phyloP scores from a whole-genome alignment of 345 rosid genomes.

The Brassica carinata region DNA sequence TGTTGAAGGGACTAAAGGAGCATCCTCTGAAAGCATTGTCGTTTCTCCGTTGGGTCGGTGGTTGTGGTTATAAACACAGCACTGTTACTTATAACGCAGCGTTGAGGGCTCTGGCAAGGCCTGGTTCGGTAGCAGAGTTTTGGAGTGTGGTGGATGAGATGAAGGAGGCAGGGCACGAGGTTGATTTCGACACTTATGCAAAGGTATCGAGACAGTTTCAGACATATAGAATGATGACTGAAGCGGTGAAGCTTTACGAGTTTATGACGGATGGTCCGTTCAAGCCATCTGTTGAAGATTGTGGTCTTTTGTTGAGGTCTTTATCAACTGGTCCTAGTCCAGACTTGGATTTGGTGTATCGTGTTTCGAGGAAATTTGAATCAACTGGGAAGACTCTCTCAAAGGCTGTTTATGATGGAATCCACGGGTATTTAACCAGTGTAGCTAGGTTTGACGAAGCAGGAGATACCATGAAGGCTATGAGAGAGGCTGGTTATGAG shows the following conservation, averaged over 20 bases:
- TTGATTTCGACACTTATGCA: conserved; percentile 71
- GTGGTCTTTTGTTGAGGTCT: conserved; percentile 58
- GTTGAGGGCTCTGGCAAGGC: conserved; percentile 62
- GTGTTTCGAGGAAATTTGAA: conserved; percentile 64
- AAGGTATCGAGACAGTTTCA: conserved; percentile 80
- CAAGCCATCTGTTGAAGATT: conserved; percentile 71
- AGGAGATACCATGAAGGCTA: conserved; percentile 53
- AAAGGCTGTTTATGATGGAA: conserved; percentile 74
- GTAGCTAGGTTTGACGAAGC: conserved; percentile 71
- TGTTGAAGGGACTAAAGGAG: conserved; percentile 60
- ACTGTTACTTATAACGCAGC: conserved; percentile 64
- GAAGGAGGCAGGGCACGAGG: conserved; percentile 60
- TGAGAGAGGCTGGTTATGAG: conserved; percentile 67
- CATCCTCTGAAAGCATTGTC: conserved; percentile 55
- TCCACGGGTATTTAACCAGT: conserved; percentile 69
- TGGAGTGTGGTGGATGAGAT: conserved; percentile 71
- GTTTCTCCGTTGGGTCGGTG: conserved; percentile 60
- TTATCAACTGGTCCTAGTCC: conserved; percentile 51
- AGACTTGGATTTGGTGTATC: conserved; percentile 62
- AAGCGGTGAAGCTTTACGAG: conserved; percentile 81
- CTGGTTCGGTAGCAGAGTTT: conserved; percentile 61
- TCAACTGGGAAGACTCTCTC: conserved; percentile 57
- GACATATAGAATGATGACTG: conserved; percentile 63
- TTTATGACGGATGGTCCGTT: conserved; percentile 87
- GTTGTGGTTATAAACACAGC: conserved; percentile 45